Conservation (phyloP, 257 asterid species). For the Handroanthus guayacan region DNA sequence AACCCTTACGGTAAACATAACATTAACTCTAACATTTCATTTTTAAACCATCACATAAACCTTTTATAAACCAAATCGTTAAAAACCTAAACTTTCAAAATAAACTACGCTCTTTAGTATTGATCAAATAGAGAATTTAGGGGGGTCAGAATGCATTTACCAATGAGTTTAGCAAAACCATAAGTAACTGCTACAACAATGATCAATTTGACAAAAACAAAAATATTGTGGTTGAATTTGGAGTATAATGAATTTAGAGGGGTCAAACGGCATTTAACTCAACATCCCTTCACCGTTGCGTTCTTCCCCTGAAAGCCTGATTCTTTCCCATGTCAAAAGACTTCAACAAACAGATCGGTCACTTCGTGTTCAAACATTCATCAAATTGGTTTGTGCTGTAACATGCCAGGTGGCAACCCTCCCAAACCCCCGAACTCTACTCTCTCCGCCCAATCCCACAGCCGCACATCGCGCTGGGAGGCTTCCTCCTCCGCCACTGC, state of each 20-base stretch:
- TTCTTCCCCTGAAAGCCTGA: neutral
- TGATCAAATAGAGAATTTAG: too few relatives aligned
- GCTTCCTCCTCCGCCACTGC: slow-evolving; percentile 36
- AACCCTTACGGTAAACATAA: too few relatives aligned
- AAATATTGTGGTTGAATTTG: neutral
- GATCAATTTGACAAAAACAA: too few relatives aligned
- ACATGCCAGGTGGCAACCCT: slow-evolving; percentile 58
- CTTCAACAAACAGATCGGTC: neutral
- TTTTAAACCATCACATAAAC: too few relatives aligned
- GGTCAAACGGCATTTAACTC: slow-evolving; percentile 1
- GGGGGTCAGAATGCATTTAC: too few relatives aligned
- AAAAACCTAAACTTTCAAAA: too few relatives aligned
- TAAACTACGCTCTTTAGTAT: too few relatives aligned
- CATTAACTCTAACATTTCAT: too few relatives aligned
- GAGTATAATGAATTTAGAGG: neutral
- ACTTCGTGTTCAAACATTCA: slow-evolving; percentile 4
- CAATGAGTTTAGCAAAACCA: too few relatives aligned
- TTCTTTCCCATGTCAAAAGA: neutral
- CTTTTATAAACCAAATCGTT: too few relatives aligned
- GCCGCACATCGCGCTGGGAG: slow-evolving; percentile 62
- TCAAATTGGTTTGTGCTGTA: slow-evolving; percentile 6
- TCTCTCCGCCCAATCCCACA: slow-evolving; percentile 45
- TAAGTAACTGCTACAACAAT: too few relatives aligned
- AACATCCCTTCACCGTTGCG: neutral
- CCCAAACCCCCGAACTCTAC: slow-evolving; percentile 50